phyloP scores from a whole-genome alignment of 805 yeast species.

The Saccharomyces jurei region DNA sequence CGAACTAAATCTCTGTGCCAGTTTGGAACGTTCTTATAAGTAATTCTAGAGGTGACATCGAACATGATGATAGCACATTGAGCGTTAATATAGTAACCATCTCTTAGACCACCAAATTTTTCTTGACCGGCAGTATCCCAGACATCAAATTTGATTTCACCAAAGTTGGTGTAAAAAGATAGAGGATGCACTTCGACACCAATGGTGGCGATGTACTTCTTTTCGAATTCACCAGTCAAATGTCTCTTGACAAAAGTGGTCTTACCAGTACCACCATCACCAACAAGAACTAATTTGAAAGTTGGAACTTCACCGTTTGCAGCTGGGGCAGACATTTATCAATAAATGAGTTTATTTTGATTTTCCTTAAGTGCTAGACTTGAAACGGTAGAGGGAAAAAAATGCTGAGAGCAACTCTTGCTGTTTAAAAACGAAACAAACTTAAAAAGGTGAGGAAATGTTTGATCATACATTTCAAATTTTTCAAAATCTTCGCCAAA shows the following conservation, averaged over 20 bases:
- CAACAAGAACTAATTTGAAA: slow-evolving; percentile 96
- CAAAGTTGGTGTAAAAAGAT: slow-evolving; percentile 95
- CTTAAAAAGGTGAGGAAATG: background rate
- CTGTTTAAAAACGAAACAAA: background rate
- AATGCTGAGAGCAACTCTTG: background rate
- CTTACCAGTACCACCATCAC: slow-evolving; percentile 99
- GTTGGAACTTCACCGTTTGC: slow-evolving; percentile 67
- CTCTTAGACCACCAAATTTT: slow-evolving; percentile 99
- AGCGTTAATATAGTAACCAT: slow-evolving; percentile 98
- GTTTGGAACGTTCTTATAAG: slow-evolving; percentile 99
- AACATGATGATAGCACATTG: slow-evolving; percentile 99
- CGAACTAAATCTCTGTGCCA: slow-evolving; percentile 99
- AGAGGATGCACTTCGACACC: slow-evolving; percentile 99
- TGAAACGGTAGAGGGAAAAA: background rate
- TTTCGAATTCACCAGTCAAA: slow-evolving; percentile 98
- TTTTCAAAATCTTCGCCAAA: background rate
- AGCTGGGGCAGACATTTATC: slow-evolving; percentile 43
- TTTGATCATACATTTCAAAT: background rate
- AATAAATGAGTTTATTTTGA: background rate
- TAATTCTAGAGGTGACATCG: slow-evolving; percentile 98
- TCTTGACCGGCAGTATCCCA: slow-evolving; percentile 99
- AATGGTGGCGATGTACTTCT: slow-evolving; percentile 96
- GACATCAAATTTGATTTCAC: slow-evolving; percentile 97
- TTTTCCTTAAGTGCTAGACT: background rate
- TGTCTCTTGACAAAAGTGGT: slow-evolving; percentile 99